Conservation (phyloP, 768 basidiomycete genomes). For the Boletus insuetus region DNA sequence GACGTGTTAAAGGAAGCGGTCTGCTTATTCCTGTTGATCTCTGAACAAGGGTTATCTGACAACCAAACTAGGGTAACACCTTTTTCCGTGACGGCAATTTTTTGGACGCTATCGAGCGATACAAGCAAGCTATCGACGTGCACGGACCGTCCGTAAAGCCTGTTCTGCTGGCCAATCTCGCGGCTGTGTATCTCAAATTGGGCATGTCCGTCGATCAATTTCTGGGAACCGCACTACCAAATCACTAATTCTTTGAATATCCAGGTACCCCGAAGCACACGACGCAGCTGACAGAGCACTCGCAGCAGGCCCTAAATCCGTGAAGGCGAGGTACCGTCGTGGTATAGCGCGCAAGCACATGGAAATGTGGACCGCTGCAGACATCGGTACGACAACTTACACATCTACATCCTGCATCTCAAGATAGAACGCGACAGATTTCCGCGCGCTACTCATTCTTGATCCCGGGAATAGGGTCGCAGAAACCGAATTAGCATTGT, state of each 20-base stretch:
- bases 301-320: constrained; percentile 26
- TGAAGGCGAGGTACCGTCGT: constrained; percentile 36
- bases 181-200: constrained; percentile 42
- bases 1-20: constrained; percentile 33
- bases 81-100: constrained; percentile 39
- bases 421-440: constrained; percentile 20
- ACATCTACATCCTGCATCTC: no score
- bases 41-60: neutral
- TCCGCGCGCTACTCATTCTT: constrained; percentile 22
- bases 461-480: constrained; percentile 27
- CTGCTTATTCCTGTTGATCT: neutral
- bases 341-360: constrained; percentile 34
- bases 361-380: constrained; percentile 18
- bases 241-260: neutral
- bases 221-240: neutral
- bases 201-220: constrained; percentile 28
- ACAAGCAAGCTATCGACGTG: constrained; percentile 37
- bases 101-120: constrained; percentile 38
- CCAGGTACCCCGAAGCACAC: constrained; percentile 30
- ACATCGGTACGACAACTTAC: constrained; percentile 17
- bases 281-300: constrained; percentile 29
- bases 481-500: constrained; percentile 13
- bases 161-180: constrained; percentile 41
- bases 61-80: constrained; percentile 38
- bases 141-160: constrained; percentile 35